These are phyloP conservation scores for Glomus cerebriforme DNA, from an alignment of 192 early-diverging fungal species.

Conservation along the genomic window DNA sequence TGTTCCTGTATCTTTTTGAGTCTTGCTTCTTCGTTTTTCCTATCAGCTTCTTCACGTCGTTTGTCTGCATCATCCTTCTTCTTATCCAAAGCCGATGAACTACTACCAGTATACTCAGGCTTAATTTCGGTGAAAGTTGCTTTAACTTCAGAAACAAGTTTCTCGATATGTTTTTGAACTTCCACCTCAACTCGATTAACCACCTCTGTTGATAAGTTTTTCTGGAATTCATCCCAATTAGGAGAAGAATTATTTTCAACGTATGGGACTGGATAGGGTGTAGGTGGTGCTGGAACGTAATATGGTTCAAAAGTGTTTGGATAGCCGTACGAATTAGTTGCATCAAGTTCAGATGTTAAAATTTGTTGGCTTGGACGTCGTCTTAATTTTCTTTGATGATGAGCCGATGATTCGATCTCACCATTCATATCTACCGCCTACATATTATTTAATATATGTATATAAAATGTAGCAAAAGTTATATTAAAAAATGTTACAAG, in stretches of 20 bases:
- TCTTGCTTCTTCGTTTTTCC: conserved; percentile 4
- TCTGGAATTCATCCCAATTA: conserved; percentile 16
- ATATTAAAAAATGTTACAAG: not conserved
- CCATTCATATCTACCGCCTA: conserved; percentile 10
- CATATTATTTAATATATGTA: not conserved
- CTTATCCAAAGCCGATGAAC: not conserved
- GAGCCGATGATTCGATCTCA: not conserved
- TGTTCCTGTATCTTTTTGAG: not conserved
- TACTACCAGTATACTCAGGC: not conserved
- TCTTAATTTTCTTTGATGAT: not conserved
- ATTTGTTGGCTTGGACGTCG: not conserved
- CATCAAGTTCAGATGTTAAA: not conserved
- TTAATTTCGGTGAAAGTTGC: not conserved
- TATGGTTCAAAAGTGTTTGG: not conserved
- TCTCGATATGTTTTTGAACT: conserved; percentile 5
- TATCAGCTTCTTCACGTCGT: not conserved
- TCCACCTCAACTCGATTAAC: not conserved
- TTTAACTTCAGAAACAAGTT: not conserved
- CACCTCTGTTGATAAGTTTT: not conserved
- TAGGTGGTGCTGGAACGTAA: not conserved
- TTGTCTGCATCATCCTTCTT: not conserved
- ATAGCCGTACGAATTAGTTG: not conserved
- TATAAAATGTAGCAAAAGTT: not conserved
- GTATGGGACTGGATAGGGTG: not conserved
- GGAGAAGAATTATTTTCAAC: not conserved